A percentile compares a stretch with the other conserved stretches of the same genome.
phyloP scores from a whole-genome alignment of 2,329 filamentous ascomycete species.

The Arthrobotrys sphaeroides region DNA sequence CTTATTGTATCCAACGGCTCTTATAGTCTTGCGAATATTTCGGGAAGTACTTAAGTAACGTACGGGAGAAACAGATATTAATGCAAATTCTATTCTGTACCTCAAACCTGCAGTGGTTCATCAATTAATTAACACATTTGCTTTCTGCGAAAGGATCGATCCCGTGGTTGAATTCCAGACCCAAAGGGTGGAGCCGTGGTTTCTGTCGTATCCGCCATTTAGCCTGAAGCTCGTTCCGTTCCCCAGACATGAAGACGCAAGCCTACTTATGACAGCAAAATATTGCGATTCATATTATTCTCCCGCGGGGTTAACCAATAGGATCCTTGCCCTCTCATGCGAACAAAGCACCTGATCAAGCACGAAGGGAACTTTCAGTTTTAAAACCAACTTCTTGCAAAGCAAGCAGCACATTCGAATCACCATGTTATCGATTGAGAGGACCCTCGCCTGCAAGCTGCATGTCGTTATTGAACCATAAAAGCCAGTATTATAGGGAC shows the following conservation, averaged over 20 bases:
- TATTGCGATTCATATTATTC: background rate
- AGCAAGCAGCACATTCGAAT: background rate
- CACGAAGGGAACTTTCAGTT: slow-evolving; percentile 1
- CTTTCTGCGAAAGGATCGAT: background rate
- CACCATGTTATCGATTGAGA: background rate
- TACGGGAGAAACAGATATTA: too few relatives aligned
- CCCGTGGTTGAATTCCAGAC: slow-evolving; percentile 26
- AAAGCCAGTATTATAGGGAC: background rate
- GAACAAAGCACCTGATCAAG: slow-evolving; percentile 20
- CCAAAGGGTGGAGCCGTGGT: slow-evolving; percentile 18
- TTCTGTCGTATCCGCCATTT: slow-evolving; percentile 21
- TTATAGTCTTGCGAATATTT: too few relatives aligned
- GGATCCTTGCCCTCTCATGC: slow-evolving; percentile 11
- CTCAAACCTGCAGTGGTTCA: slow-evolving; percentile 7
- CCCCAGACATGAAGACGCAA: slow-evolving; percentile 36
- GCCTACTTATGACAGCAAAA: slow-evolving; percentile 2
- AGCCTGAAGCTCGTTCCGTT: slow-evolving; percentile 37
- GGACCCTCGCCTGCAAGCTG: slow-evolving; percentile 8
- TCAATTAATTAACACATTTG: background rate
- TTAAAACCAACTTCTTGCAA: slow-evolving; percentile 18
- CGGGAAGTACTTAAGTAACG: too few relatives aligned
- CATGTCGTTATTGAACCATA: slow-evolving; percentile 1
- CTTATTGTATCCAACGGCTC: too few relatives aligned
- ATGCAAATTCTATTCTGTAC: too few relatives aligned
- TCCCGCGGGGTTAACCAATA: slow-evolving; percentile 14